phyloP scores from a whole-genome alignment of 306 rosid genomes.

The Quercus bicolor region DNA sequence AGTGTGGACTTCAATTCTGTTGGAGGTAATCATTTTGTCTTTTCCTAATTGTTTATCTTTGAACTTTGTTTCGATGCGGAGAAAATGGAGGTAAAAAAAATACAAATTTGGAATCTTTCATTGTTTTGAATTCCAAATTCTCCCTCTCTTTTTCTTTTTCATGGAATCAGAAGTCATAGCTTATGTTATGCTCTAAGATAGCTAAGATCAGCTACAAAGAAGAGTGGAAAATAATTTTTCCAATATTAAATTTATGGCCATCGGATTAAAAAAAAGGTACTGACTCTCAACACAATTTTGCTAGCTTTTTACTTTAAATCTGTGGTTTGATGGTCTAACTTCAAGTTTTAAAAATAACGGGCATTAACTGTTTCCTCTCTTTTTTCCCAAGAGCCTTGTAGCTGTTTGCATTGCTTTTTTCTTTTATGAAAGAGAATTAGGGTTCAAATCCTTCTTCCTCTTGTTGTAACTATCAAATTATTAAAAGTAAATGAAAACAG shows the following conservation, averaged over 20 bases:
- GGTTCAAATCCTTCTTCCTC: too few species aligned
- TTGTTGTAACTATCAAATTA: too few species aligned
- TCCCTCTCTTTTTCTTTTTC: background rate
- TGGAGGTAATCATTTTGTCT: slow-evolving; percentile 53
- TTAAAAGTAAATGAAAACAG: too few species aligned
- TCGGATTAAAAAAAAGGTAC: background rate
- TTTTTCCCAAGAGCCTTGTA: too few species aligned
- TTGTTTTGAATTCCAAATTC: background rate
- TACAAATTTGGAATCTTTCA: background rate
- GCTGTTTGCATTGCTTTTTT: too few species aligned
- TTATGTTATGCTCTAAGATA: background rate
- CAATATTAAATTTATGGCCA: background rate
- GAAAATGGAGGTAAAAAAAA: background rate
- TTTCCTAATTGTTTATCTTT: background rate
- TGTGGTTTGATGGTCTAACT: background rate
- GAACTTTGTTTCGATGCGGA: background rate
- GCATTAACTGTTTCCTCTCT: background rate
- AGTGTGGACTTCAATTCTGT: slow-evolving; percentile 76
- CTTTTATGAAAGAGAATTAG: too few species aligned
- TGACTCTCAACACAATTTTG: background rate
- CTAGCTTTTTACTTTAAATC: background rate
- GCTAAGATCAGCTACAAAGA: background rate
- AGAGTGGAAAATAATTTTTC: background rate
- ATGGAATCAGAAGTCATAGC: background rate
- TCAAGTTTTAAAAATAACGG: background rate